Conservation (phyloP, 1,284 basidiomycete species). For the Naganishia liquefaciens region DNA sequence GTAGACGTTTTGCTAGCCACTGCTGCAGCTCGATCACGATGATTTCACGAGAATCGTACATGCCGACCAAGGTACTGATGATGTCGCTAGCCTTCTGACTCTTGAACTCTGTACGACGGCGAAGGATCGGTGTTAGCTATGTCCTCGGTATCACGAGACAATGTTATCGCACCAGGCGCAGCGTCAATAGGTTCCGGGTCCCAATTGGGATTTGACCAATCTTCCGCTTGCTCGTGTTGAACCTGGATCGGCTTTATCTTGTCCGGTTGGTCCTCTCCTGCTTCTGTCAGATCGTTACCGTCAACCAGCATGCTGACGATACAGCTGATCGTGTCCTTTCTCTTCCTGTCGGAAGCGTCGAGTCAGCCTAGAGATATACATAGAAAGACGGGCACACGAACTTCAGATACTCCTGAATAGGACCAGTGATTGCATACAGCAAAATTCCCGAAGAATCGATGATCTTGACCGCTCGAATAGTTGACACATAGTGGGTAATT, state of each 20-base stretch:
- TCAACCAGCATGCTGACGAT: conserved; percentile 90
- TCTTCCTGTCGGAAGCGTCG: conserved; percentile 59
- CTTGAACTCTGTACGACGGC: conserved; percentile 67
- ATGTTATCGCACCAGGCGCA: conserved; percentile 66
- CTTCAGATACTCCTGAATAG: conserved; percentile 83
- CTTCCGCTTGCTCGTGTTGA: conserved; percentile 65
- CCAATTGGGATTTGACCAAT: conserved; percentile 86
- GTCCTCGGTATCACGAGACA: no score
- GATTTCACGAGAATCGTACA: conserved; percentile 90
- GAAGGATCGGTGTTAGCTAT: conserved; percentile 17
- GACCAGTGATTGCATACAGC: conserved; percentile 85
- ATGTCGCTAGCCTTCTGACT: conserved; percentile 84
- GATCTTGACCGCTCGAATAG: conserved; percentile 85
- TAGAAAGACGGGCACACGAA: conserved; percentile 43
- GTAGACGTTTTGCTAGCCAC: conserved; percentile 76
- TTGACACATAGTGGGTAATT: conserved; percentile 87
- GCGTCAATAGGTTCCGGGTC: conserved; percentile 91
- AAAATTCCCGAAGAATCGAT: conserved; percentile 90
- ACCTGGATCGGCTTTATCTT: conserved; percentile 73
- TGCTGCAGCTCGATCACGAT: conserved; percentile 92
- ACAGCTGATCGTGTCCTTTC: conserved; percentile 85
- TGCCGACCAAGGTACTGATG: conserved; percentile 89
- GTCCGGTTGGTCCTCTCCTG: conserved; percentile 62
- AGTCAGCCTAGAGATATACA: background rate
- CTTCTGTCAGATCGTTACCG: conserved; percentile 66